Percentiles rank a stretch among this genome's conserved stretches.
These are phyloP conservation scores for Fusarium sp. DNA, from an alignment of 2,329 filamentous ascomycete species.

Conservation along the genomic window DNA sequence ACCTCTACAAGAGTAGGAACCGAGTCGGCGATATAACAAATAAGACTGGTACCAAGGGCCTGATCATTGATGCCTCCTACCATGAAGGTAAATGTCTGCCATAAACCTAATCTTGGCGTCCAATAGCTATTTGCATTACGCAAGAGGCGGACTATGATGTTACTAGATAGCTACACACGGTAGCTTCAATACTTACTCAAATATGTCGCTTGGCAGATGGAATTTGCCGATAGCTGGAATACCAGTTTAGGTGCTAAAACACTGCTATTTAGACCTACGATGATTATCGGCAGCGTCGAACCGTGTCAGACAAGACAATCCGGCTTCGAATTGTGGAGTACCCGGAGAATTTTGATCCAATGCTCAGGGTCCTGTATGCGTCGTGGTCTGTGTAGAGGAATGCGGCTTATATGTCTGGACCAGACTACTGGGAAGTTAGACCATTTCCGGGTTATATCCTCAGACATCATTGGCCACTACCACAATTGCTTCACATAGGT, in stretches of 20 bases:
- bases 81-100: not conserved
- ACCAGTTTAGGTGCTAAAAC: not conserved
- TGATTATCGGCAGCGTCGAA: not conserved
- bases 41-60: not conserved
- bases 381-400: constrained; percentile 3
- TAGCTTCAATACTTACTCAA: not conserved
- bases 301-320: not conserved
- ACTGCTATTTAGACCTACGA: not conserved
- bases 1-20: not conserved
- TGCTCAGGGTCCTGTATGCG: not conserved
- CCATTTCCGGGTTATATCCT: constrained; percentile 12
- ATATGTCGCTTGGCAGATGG: not conserved
- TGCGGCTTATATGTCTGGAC: constrained; percentile 12
- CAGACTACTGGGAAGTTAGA: not conserved
- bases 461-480: not conserved
- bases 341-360: not conserved
- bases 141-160: not conserved
- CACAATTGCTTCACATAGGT: not conserved
- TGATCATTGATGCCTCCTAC: not conserved
- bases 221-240: not conserved
- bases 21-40: not conserved
- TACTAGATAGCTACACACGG: too few relatives aligned
- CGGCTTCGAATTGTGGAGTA: not conserved
- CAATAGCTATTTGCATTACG: not conserved
- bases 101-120: not conserved